phyloP scores from a whole-genome alignment of 1,139 yeast genomes.

The Hansenula anomala region DNA sequence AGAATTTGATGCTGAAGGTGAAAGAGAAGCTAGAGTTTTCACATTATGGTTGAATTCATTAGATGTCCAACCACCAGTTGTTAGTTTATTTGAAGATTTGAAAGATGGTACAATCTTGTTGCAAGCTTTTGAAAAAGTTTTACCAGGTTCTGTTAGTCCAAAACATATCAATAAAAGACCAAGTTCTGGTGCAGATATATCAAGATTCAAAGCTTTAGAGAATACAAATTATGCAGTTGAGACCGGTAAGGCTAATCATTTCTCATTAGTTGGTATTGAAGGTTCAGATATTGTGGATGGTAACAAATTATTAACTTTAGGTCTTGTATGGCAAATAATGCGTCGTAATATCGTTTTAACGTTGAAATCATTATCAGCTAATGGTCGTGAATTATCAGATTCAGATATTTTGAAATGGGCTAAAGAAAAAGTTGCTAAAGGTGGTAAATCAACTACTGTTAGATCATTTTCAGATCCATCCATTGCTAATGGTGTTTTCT shows the following conservation, averaged over 20 bases:
- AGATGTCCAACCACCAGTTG: constrained; percentile 94
- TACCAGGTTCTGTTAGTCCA: constrained; percentile 85
- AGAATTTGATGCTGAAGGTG: constrained; percentile 99
- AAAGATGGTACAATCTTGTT: constrained; percentile 87
- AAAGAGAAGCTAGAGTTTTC: constrained; percentile 97
- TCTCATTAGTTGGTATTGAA: constrained; percentile 95
- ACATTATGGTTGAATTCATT: constrained; percentile 95
- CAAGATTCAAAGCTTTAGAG: constrained; percentile 92
- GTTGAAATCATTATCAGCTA: constrained; percentile 63
- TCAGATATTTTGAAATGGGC: constrained; percentile 93
- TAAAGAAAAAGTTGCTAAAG: constrained; percentile 74
- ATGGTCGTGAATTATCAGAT: constrained; percentile 75
- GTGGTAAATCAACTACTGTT: constrained; percentile 66
- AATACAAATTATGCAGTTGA: constrained; percentile 96
- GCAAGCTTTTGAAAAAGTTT: constrained; percentile 93
- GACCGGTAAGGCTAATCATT: constrained; percentile 86
- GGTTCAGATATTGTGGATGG: constrained; percentile 98
- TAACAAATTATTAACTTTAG: constrained; percentile 80
- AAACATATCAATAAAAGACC: constrained; percentile 84
- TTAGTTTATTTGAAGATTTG: constrained; percentile 86
- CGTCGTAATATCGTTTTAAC: constrained; percentile 90
- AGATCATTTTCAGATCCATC: constrained; percentile 85
- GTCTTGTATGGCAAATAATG: constrained; percentile 99
- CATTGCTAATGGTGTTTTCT: constrained; percentile 70
- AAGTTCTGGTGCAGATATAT: constrained; percentile 60